These are phyloP conservation scores for Stentor coeruleus DNA, from an alignment of 73 alveolate species.

Conservation along the genomic window DNA sequence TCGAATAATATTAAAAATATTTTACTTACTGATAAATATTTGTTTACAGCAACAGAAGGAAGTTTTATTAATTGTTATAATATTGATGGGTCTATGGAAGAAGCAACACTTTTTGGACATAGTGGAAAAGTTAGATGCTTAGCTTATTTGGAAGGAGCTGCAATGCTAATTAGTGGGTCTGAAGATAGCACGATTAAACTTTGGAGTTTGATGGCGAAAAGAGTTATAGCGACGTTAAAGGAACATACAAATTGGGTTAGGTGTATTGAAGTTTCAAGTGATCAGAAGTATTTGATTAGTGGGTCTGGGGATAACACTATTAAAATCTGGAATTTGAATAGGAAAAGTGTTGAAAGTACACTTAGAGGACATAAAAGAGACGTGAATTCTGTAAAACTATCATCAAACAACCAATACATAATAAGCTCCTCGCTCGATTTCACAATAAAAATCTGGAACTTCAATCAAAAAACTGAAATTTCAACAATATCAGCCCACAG, in stretches of 20 bases:
- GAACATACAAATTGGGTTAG: neutral
- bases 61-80: too few relatives aligned
- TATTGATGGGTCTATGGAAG: too few relatives aligned
- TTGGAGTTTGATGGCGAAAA: neutral
- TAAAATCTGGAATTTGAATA: neutral
- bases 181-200: neutral
- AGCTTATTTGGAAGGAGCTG: neutral
- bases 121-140: too few relatives aligned
- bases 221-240: neutral
- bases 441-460: neutral
- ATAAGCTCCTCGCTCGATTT: neutral
- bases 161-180: neutral
- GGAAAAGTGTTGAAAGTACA: neutral
- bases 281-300: neutral
- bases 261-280: neutral
- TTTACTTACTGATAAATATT: too few relatives aligned
- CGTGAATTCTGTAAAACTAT: neutral
- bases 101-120: too few relatives aligned
- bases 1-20: too few relatives aligned
- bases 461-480: neutral
- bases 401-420: neutral
- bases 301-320: slow-evolving; percentile 9
- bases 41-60: too few relatives aligned
- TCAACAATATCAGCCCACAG: neutral
- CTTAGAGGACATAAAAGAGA: slow-evolving; percentile 19